These are phyloP conservation scores for Candida adriatica DNA, from an alignment of 805 yeast genomes.

Conservation along the genomic window DNA sequence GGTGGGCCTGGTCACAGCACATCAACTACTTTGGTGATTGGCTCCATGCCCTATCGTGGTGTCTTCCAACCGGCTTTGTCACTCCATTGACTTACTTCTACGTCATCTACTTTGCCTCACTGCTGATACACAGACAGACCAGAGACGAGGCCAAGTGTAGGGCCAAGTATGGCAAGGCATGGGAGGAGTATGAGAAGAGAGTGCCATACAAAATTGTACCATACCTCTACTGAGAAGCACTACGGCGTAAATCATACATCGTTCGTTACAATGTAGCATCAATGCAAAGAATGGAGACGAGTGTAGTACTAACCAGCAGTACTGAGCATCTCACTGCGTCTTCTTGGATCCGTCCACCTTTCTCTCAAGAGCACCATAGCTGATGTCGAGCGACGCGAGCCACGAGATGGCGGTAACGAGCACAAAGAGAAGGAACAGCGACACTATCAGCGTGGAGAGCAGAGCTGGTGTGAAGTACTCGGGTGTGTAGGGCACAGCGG, in stretches of 20 bases:
- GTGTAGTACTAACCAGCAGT: too few relatives aligned
- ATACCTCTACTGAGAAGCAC: conserved; percentile 69
- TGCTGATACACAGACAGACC: conserved; percentile 80
- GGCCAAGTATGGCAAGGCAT: conserved; percentile 75
- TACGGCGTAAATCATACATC: too few relatives aligned
- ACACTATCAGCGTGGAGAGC: conserved; percentile 66
- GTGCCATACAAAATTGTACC: conserved; percentile 94
- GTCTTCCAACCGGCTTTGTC: conserved; percentile 77
- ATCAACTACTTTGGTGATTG: conserved; percentile 95
- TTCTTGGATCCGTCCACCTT: conserved; percentile 40
- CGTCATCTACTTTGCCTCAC: conserved; percentile 70
- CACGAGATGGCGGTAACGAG: conserved; percentile 61
- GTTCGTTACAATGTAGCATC: too few relatives aligned
- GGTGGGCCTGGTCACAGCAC: conserved; percentile 95
- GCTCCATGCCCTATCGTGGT: conserved; percentile 88
- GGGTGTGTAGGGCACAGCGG: conserved; percentile 23
- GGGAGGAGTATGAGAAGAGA: conserved; percentile 72
- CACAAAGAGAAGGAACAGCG: conserved; percentile 50
- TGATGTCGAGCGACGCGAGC: conserved; percentile 64
- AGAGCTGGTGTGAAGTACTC: conserved; percentile 76
- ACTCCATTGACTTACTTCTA: conserved; percentile 87
- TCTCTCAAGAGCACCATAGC: conserved; percentile 79
- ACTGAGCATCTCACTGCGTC: conserved; percentile 15
- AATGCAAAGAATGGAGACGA: too few relatives aligned
- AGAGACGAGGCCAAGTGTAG: conserved; percentile 92